Percentiles rank a stretch among this genome's conserved stretches.
Conservation (phyloP, 2,329 filamentous ascomycete genomes). For the Fusarium sublunatum region DNA sequence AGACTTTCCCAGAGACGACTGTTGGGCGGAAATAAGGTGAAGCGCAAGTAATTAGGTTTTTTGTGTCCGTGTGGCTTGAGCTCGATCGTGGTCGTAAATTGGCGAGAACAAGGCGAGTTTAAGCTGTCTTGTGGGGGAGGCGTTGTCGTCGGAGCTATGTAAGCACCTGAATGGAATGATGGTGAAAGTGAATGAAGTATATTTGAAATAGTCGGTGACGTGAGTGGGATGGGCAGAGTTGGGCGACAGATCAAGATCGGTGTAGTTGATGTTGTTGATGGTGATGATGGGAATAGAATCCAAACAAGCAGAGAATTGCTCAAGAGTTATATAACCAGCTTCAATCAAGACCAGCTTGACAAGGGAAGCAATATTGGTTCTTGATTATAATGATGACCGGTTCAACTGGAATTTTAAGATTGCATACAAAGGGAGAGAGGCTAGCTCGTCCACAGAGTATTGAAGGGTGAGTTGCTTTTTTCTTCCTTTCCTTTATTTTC, state of each 20-base stretch:
- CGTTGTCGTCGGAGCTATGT: constrained; percentile 7
- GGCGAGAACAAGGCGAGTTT: constrained; percentile 7
- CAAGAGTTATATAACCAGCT: constrained; percentile 36
- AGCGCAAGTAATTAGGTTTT: constrained; percentile 14
- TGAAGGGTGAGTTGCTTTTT: constrained; percentile 26
- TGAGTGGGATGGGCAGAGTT: constrained; percentile 21
- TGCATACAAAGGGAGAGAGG: constrained; percentile 43
- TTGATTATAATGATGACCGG: constrained; percentile 30
- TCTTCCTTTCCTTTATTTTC: no score
- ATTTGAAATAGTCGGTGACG: constrained; percentile 17
- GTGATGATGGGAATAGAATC: constrained; percentile 6
- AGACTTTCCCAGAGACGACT: constrained; percentile 30
- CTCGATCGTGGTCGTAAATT: constrained; percentile 10
- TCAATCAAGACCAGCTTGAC: constrained; percentile 43
- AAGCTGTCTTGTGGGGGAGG: constrained; percentile 26
- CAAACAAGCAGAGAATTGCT: constrained; percentile 7
- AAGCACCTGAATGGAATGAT: constrained; percentile 29
- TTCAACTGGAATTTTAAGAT: constrained; percentile 40
- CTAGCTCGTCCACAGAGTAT: constrained; percentile 38
- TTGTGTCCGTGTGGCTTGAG: constrained; percentile 20
- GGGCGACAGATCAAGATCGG: constrained; percentile 10
- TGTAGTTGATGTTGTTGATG: constrained; percentile 4
- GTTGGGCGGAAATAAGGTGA: constrained; percentile 1
- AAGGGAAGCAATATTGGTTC: constrained; percentile 42
- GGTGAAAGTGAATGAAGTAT: constrained; percentile 29